Percentiles rank a stretch among this genome's conserved stretches.
These are phyloP conservation scores for Lipomyces chichibuensis DNA, from an alignment of 805 yeast genomes.

Conservation along the genomic window DNA sequence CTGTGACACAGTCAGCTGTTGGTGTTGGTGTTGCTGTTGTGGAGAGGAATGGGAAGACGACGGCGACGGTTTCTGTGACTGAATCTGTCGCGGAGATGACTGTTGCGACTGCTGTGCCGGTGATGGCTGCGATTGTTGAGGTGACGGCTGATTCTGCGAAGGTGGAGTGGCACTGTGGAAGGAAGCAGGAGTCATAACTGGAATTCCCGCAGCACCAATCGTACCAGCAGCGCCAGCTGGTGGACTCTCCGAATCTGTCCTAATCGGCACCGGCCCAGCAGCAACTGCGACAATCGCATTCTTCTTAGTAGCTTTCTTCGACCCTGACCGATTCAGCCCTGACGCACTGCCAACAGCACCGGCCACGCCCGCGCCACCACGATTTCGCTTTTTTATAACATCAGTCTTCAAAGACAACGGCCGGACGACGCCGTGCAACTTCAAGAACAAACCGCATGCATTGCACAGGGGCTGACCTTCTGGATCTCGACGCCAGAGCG, in stretches of 20 bases:
- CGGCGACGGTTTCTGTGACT: background rate
- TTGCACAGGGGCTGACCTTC: constrained; percentile 92
- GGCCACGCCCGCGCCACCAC: constrained; percentile 48
- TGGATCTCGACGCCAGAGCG: constrained; percentile 91
- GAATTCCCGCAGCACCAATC: constrained; percentile 13
- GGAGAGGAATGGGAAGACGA: constrained; percentile 6
- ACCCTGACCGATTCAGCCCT: constrained; percentile 17
- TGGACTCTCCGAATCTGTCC: background rate
- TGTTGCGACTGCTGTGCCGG: constrained; percentile 16
- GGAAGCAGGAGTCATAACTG: constrained; percentile 13
- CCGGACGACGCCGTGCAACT: constrained; percentile 92
- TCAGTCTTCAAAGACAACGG: constrained; percentile 91
- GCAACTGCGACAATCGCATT: constrained; percentile 23
- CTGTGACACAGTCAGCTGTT: constrained; percentile 31
- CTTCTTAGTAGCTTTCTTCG: constrained; percentile 27
- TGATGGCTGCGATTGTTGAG: constrained; percentile 25
- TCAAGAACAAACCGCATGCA: constrained; percentile 92
- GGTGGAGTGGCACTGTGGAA: constrained; percentile 14
- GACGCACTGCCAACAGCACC: constrained; percentile 13
- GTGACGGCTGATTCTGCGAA: constrained; percentile 9
- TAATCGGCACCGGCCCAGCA: constrained; percentile 5
- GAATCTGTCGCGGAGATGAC: constrained; percentile 4
- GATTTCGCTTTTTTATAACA: constrained; percentile 87
- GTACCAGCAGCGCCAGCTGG: constrained; percentile 6
- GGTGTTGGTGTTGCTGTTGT: constrained; percentile 24